Evolutionary conservation across 2,329 filamentous ascomycete species (phyloP), one percentile per base, ranked within the genome.

Genomic region (Penicillium paneum): DNA sequence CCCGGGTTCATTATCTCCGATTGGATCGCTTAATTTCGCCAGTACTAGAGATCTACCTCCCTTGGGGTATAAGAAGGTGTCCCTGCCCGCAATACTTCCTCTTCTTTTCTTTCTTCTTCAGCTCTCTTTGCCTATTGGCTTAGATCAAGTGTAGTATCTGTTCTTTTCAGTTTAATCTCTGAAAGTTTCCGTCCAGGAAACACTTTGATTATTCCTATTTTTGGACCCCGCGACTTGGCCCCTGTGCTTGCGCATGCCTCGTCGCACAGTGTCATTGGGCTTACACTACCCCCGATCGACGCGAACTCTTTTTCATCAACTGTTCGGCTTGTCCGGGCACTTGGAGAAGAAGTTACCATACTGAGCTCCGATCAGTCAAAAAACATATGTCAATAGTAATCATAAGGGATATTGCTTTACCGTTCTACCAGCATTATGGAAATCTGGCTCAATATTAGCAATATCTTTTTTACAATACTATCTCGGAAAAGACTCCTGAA

Each of bases 151-250:
- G 87, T 90, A 91, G 88, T 91, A 91, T 94, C 91, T 93, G 90
- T 91, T 92, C 88, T 91, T 91, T 89, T 90, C 86, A 92, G 89
- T 91, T 91, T 92, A 91, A 91, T 91, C 86, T 88, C 88, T 92
- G 88, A 88, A 89, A 91, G 82, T 81, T 80, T 79, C 81, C 85
- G 35, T 83, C 89, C 78, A 81, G 84, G 80, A 79, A 79, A 80
- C 80, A 83, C 82, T 80, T 79, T 84, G 86, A 90, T 92, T 91
- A 90, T 84, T 84, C 86, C 81, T 82, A 90, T 92, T 89, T 87
- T 90, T 90, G 80, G 64, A 74, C 56, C 65, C 57, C 63, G 82
- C 67, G 75, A 71, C 69, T 64, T 69, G 74, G 68, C 81, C 85
- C 83, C 86, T 88, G 84, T 80, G 85, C 87, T 89, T 88, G 87